phyloP scores from a whole-genome alignment of 495 filamentous ascomycete genomes.

The Penicillium bovifimosum region DNA sequence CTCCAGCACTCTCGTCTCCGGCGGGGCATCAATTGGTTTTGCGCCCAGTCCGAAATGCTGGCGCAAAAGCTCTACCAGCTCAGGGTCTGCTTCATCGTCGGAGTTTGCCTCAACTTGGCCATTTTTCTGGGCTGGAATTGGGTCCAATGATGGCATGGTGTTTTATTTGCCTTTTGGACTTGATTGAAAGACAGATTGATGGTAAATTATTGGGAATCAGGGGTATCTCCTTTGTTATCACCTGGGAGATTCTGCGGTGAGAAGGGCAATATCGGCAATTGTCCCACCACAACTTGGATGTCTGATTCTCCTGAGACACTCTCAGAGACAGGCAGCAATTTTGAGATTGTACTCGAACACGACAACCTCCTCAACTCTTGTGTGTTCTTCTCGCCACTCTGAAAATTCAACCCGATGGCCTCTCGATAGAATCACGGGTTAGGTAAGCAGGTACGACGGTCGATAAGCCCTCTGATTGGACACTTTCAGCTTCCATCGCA shows the following conservation, averaged over 20 bases:
- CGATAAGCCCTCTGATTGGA: not conserved
- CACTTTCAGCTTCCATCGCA: not conserved
- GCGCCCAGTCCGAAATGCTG: conserved; percentile 64
- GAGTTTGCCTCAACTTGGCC: conserved; percentile 36
- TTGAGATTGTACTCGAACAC: not conserved
- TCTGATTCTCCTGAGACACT: not conserved
- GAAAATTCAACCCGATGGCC: conserved; percentile 17
- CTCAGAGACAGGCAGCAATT: not conserved
- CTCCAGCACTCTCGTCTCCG: conserved; percentile 75
- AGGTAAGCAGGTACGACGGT: conserved; percentile 18
- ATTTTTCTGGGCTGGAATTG: conserved; percentile 11
- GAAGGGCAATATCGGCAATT: not conserved
- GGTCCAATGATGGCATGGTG: conserved; percentile 25
- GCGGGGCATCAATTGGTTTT: conserved; percentile 42
- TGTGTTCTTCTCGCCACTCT: conserved; percentile 15
- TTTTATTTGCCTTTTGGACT: not conserved
- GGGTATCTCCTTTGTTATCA: conserved; percentile 4
- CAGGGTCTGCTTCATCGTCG: conserved; percentile 83
- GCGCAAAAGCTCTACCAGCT: conserved; percentile 81
- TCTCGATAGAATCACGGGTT: conserved; percentile 14
- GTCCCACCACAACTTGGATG: not conserved
- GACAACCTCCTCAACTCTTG: not conserved
- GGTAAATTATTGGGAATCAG: not conserved
- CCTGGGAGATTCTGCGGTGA: not conserved
- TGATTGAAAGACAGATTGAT: not conserved